Percentiles rank a stretch among this genome's conserved stretches.
Evolutionary conservation across 768 basidiomycete genomes (phyloP).

Genomic region (Leccinum sublutescens): DNA sequence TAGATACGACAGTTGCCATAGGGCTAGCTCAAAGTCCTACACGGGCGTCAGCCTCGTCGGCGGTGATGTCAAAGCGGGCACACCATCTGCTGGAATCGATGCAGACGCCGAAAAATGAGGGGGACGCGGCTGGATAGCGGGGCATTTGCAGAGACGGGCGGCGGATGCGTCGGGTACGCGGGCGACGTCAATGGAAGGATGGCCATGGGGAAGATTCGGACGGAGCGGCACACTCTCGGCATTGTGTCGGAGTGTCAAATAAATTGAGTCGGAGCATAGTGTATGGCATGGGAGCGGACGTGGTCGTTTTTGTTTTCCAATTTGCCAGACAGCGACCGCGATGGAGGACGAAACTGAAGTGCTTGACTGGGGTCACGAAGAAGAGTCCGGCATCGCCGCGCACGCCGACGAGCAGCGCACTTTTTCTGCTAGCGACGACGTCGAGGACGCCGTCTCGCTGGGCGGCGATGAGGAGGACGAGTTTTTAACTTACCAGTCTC

Average conservation of each 20-base stretch:
- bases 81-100: slow-evolving; percentile 88
- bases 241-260: slow-evolving; percentile 16
- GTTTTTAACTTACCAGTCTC: slow-evolving; percentile 45
- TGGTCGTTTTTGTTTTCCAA: slow-evolving; percentile 13
- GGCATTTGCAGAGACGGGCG: slow-evolving; percentile 11
- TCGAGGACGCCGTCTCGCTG: slow-evolving; percentile 66
- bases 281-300: not conserved
- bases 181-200: slow-evolving; percentile 35
- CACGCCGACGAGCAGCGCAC: slow-evolving; percentile 40
- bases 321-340: slow-evolving; percentile 14
- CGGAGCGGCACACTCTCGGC: slow-evolving; percentile 20
- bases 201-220: slow-evolving; percentile 23
- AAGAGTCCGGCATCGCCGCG: slow-evolving; percentile 41
- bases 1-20: slow-evolving; percentile 94
- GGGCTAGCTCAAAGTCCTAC: slow-evolving; percentile 95
- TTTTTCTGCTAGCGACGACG: slow-evolving; percentile 38
- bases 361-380: slow-evolving; percentile 68
- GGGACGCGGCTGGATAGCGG: slow-evolving; percentile 59
- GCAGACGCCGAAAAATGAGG: slow-evolving; percentile 74
- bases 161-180: slow-evolving; percentile 20
- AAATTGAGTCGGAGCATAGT: slow-evolving; percentile 17
- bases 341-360: slow-evolving; percentile 71
- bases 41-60: not conserved
- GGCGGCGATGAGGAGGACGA: slow-evolving; percentile 73
- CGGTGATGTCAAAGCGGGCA: slow-evolving; percentile 16